phyloP scores from a whole-genome alignment of 2,329 filamentous ascomycete genomes.

The Neopestalotiopsis rosae region DNA sequence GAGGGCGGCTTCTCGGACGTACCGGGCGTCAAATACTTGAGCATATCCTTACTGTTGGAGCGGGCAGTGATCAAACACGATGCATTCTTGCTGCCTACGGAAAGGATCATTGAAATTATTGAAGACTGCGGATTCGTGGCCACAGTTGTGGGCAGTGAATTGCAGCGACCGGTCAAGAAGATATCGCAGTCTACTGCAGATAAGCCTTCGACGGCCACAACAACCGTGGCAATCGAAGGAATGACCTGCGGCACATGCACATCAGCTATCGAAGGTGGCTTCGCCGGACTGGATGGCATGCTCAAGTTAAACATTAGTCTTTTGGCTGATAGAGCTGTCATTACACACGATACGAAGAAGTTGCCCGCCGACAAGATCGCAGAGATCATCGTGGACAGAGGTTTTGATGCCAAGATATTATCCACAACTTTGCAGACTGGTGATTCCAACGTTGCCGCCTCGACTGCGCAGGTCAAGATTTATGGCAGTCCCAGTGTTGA shows the following conservation, averaged over 20 bases:
- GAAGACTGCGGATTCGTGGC: constrained; percentile 82
- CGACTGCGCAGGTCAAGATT: constrained; percentile 79
- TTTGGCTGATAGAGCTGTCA: constrained; percentile 87
- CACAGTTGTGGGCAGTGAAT: constrained; percentile 74
- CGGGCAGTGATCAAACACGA: constrained; percentile 87
- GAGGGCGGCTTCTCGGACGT: constrained; percentile 81
- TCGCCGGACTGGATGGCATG: constrained; percentile 77
- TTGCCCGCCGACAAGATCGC: constrained; percentile 76
- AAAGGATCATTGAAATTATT: constrained; percentile 63
- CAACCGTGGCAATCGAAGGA: constrained; percentile 87
- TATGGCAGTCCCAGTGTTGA: constrained; percentile 78
- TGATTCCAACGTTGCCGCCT: constrained; percentile 59
- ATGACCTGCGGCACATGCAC: constrained; percentile 99
- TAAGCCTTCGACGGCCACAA: constrained; percentile 63
- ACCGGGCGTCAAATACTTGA: constrained; percentile 75
- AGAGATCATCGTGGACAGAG: constrained; percentile 85
- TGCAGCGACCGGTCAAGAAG: constrained; percentile 45
- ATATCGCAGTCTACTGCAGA: constrained; percentile 33
- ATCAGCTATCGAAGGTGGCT: constrained; percentile 84
- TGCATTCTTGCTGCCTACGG: constrained; percentile 53
- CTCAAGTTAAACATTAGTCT: constrained; percentile 94
- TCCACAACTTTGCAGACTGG: constrained; percentile 70
- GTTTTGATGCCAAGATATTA: constrained; percentile 85
- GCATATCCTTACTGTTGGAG: constrained; percentile 83
- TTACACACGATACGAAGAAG: constrained; percentile 78